A percentile compares a stretch with the other conserved stretches of the same genome.
These are phyloP conservation scores for Phytophthora lateralis DNA, from an alignment of 352 stramenopile species.

Conservation along the genomic window DNA sequence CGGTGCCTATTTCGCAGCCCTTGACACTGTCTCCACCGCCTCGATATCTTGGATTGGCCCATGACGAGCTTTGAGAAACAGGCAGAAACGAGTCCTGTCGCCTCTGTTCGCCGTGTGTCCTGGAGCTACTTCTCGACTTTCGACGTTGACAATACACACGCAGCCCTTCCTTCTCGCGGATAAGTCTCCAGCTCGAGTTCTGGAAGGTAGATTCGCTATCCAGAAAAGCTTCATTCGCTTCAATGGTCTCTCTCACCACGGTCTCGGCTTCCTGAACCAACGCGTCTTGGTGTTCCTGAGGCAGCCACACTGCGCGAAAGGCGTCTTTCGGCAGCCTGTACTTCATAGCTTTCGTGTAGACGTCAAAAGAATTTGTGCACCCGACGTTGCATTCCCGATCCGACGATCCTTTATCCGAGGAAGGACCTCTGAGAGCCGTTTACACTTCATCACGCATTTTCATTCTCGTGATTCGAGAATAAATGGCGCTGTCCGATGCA, in stretches of 20 bases:
- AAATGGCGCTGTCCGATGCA: neutral
- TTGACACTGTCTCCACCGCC: neutral
- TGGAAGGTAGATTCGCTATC: neutral
- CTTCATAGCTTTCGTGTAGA: neutral
- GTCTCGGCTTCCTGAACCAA: neutral
- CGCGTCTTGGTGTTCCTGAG: neutral
- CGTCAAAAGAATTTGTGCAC: neutral
- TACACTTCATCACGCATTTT: neutral
- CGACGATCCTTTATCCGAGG: neutral
- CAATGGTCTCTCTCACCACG: neutral
- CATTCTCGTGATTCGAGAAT: neutral
- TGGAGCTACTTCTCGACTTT: neutral
- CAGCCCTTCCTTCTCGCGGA: neutral
- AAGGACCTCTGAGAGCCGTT: neutral
- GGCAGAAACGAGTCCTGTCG: neutral
- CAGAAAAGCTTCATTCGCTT: conserved; percentile 4
- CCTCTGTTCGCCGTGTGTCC: neutral
- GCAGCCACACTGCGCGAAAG: neutral
- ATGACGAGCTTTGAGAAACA: neutral
- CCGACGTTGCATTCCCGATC: neutral
- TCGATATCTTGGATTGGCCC: neutral
- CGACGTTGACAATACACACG: conserved; percentile 1
- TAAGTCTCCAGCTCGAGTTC: neutral
- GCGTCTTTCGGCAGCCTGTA: neutral
- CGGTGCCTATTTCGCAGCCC: neutral